Evolutionary conservation across 2,329 filamentous ascomycete species (phyloP), one percentile per base, ranked within the genome.

Genomic region (Calonectria crousiana): DNA sequence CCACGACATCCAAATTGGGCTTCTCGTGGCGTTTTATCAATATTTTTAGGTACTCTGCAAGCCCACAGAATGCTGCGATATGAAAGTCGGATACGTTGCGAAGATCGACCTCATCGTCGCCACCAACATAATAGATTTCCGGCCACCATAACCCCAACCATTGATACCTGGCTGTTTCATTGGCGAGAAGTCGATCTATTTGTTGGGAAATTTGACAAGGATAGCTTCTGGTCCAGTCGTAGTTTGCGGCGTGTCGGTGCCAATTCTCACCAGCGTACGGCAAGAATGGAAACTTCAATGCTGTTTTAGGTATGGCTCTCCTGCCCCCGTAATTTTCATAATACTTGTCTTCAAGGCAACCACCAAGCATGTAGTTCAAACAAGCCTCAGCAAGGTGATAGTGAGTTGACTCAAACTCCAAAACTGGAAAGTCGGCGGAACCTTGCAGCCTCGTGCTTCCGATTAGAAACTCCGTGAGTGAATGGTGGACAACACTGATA

Each of bases 401-500:
- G 44, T 47, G n/a, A 23, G 44, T 47, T n/a, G 44, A 23, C 6
- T 47, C 18, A 23, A 47, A 47, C 44, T 47, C 44, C 20, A 47
- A 47, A 10, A 47, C 10, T n/a, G 44, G 44, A 23, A 47, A 47
- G 44, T 23, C 44, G 6, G 8, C 13, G 23, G 44, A 23, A 23
- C n/a, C 13, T 1, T 56, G 28, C 0, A 65, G 47, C 30, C 67
- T 60, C 16, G 51, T 73, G 1, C 58, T n/a, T 26, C 75, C 75
- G 4, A 66, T 36, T 0, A 78, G 52, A 26, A 76, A 77, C 47
- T 78, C 73, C 0, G 75, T 77, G 6, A 78, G n/a, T 0, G 75
- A 78, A 47, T 78, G 75, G 36, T 78, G 75, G 6, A 77, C 67
- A 0, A 78, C 75, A 0, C 64, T 67, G 4, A 78, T 74, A 9